Evolutionary conservation across 2,329 filamentous ascomycete genomes (phyloP).

Genomic region (Ophiocordyceps camponoti-rufipedis): DNA sequence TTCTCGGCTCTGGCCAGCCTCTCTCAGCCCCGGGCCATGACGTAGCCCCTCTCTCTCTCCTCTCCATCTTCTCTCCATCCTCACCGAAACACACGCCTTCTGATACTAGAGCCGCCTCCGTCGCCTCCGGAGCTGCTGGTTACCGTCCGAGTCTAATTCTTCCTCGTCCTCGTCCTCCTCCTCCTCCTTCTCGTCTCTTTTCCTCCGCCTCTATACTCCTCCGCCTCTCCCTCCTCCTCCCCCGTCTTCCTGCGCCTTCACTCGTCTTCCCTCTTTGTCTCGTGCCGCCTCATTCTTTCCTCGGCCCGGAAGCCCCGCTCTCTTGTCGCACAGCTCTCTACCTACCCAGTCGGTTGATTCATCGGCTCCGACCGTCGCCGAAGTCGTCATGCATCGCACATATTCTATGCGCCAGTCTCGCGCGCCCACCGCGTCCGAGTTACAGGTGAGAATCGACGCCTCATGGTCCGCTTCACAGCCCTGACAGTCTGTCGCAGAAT

Average conservation of each 20-base stretch:
- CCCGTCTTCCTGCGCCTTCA: background rate
- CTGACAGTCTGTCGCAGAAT: slow-evolving; percentile 38
- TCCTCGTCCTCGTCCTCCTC: background rate
- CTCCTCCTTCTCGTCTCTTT: background rate
- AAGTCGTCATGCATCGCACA: slow-evolving; percentile 72
- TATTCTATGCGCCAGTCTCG: slow-evolving; percentile 97
- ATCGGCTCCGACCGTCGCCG: background rate
- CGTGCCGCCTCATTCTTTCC: background rate
- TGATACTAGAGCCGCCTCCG: slow-evolving; percentile 4
- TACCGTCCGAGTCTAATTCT: background rate
- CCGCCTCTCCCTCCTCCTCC: background rate
- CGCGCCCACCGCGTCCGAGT: slow-evolving; percentile 78
- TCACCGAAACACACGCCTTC: background rate
- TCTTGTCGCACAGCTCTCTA: background rate
- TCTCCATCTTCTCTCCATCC: slow-evolving; percentile 1
- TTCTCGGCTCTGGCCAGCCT: background rate
- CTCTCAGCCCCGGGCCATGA: slow-evolving; percentile 3
- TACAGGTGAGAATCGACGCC: slow-evolving; percentile 26
- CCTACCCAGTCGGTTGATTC: background rate
- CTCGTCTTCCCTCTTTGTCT: background rate
- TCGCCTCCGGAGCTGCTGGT: background rate
- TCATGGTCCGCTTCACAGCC: background rate
- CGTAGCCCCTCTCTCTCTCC: slow-evolving; percentile 4
- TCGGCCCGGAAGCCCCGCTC: background rate
- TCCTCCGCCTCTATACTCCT: background rate